Percentiles rank a stretch among this genome's conserved stretches.
These are phyloP conservation scores for Cutaneotrichosporon sp. DNA, from an alignment of 1,284 basidiomycete genomes.

Conservation along the genomic window DNA sequence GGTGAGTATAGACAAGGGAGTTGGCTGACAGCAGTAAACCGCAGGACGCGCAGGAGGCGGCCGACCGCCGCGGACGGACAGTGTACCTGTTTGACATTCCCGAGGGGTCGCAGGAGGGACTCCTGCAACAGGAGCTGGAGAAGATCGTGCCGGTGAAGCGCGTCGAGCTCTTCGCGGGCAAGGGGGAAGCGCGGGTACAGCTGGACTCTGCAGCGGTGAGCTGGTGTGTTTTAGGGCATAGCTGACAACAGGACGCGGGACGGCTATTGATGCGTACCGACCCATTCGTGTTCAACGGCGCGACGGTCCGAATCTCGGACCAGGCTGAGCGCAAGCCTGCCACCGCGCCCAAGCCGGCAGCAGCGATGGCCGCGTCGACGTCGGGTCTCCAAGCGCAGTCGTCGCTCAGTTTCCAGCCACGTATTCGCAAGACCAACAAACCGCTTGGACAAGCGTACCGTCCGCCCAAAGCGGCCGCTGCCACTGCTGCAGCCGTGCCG, in stretches of 20 bases:
- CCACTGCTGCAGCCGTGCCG: conserved; percentile 10
- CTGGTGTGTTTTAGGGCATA: too few species aligned
- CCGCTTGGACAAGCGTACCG: conserved; percentile 30
- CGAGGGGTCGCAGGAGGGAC: conserved; percentile 67
- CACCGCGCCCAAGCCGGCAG: not conserved
- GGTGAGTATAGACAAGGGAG: not conserved
- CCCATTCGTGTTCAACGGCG: conserved; percentile 61
- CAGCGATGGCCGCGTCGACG: conserved; percentile 1
- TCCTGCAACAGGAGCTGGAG: conserved; percentile 80
- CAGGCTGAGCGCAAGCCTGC: not conserved
- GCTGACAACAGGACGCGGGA: conserved; percentile 62
- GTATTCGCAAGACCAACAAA: conserved; percentile 27
- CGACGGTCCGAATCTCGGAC: conserved; percentile 21
- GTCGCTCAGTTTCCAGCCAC: conserved; percentile 29
- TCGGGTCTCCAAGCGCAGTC: not conserved
- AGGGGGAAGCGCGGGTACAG: conserved; percentile 68
- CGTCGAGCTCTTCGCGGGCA: conserved; percentile 66
- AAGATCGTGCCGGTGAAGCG: conserved; percentile 67
- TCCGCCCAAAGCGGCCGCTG: conserved; percentile 21
- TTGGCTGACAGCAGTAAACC: not conserved
- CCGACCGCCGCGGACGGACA: conserved; percentile 57
- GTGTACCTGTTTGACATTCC: conserved; percentile 73
- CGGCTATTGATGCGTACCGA: conserved; percentile 64
- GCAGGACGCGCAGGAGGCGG: conserved; percentile 28
- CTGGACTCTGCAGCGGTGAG: conserved; percentile 54